These are phyloP conservation scores for Pseudogymnoascus sp. DNA, from an alignment of 2,329 filamentous ascomycete genomes.

Conservation along the genomic window DNA sequence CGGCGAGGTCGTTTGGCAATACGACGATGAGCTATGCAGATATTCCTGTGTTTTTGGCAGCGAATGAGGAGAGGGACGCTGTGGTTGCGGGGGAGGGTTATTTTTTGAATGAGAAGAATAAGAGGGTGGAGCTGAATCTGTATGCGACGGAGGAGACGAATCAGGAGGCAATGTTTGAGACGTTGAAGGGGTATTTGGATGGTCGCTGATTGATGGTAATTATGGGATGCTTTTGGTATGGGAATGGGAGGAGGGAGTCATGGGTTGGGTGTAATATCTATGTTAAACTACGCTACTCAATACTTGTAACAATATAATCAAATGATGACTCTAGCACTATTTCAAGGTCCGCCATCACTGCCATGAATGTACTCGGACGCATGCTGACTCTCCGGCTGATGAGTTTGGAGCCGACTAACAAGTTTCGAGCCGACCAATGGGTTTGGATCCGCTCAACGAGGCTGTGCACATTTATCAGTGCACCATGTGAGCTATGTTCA, in stretches of 20 bases:
- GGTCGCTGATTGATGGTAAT: not conserved
- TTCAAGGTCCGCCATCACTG: not conserved
- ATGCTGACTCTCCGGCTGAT: not conserved
- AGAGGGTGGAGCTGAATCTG: not conserved
- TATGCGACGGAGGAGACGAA: not conserved
- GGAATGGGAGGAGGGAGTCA: not conserved
- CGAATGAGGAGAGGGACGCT: not conserved
- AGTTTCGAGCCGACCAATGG: no score
- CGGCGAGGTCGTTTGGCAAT: not conserved
- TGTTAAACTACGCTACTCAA: not conserved
- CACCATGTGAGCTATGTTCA: not conserved
- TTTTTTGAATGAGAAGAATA: not conserved
- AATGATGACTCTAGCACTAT: not conserved
- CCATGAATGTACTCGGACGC: not conserved
- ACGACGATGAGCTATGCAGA: not conserved
- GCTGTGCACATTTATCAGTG: not conserved
- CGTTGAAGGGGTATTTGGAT: not conserved
- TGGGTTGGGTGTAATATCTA: not conserved
- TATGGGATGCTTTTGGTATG: not conserved
- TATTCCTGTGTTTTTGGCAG: not conserved
- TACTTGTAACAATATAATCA: not conserved
- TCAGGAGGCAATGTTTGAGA: not conserved
- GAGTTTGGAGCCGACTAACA: not conserved
- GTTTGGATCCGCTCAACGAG: not conserved
- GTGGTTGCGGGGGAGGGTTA: not conserved